Conservation (phyloP, 495 filamentous ascomycete species). For the Penicillium pulvis region DNA sequence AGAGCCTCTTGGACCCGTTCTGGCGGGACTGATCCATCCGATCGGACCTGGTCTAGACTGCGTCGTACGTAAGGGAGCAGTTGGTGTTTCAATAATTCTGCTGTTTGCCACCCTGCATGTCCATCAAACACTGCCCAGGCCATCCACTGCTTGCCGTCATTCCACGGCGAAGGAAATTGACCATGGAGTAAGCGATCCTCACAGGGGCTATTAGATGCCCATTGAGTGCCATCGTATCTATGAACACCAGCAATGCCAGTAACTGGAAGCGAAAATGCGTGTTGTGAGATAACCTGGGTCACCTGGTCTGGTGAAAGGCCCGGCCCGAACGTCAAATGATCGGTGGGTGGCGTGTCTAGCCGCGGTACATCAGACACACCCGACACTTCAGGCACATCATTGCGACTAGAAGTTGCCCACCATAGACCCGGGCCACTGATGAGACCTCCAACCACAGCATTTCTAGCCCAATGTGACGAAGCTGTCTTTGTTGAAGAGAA, state of each 20-base stretch:
- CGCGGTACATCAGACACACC: slow-evolving; percentile 14
- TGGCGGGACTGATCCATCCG: slow-evolving; percentile 10
- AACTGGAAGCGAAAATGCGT: slow-evolving; percentile 34
- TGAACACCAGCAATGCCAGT: slow-evolving; percentile 30
- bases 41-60: slow-evolving; percentile 29
- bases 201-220: slow-evolving; percentile 48
- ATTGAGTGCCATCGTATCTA: slow-evolving; percentile 48
- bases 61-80: slow-evolving; percentile 45
- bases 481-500: slow-evolving; percentile 19
- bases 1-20: slow-evolving; percentile 44
- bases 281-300: slow-evolving; percentile 29
- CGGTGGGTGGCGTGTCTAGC: slow-evolving; percentile 16
- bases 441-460: slow-evolving; percentile 16
- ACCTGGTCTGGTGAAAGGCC: slow-evolving; percentile 28
- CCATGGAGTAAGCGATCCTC: slow-evolving; percentile 53
- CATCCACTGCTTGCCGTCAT: slow-evolving; percentile 44
- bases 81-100: slow-evolving; percentile 39
- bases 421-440: slow-evolving; percentile 23
- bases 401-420: slow-evolving; percentile 23
- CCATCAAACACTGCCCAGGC: slow-evolving; percentile 55
- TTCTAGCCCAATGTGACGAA: slow-evolving; percentile 13
- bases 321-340: slow-evolving; percentile 15
- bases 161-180: slow-evolving; percentile 40
- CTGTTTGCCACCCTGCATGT: slow-evolving; percentile 49
- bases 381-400: slow-evolving; percentile 14